These are phyloP conservation scores for Aeminium ludgeri DNA, from an alignment of 495 filamentous ascomycete genomes.

Conservation along the genomic window DNA sequence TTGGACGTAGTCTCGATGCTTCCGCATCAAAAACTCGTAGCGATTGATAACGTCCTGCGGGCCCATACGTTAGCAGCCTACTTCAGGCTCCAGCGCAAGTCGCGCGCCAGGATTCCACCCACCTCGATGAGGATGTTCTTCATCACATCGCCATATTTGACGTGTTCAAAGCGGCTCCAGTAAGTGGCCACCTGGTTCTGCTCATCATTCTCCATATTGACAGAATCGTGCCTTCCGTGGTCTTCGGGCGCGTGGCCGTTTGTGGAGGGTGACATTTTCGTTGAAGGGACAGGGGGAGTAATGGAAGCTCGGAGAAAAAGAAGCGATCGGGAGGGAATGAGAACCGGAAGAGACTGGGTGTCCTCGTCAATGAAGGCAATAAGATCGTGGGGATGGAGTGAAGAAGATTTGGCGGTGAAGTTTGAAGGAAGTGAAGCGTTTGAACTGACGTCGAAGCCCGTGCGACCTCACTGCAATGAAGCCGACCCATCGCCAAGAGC, in stretches of 20 bases:
- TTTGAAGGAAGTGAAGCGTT: too few species aligned
- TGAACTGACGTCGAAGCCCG: too few species aligned
- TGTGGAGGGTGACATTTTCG: background rate
- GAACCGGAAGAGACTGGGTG: too few species aligned
- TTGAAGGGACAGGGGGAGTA: background rate
- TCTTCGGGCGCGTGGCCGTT: background rate
- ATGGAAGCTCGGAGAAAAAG: too few species aligned
- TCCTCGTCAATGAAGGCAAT: too few species aligned
- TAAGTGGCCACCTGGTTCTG: constrained; percentile 1
- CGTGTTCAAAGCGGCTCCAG: constrained; percentile 10
- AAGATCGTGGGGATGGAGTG: too few species aligned
- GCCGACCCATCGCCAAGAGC: too few species aligned
- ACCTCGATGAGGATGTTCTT: constrained; percentile 13
- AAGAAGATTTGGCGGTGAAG: too few species aligned
- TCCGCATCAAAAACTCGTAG: constrained; percentile 8
- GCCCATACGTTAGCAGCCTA: background rate
- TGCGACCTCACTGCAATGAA: too few species aligned
- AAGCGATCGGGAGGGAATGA: too few species aligned
- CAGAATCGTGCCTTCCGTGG: background rate
- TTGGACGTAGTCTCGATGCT: constrained; percentile 7
- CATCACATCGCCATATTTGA: constrained; percentile 5
- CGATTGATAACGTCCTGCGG: constrained; percentile 11
- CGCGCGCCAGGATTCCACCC: too few species aligned
- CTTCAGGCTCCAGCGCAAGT: background rate
- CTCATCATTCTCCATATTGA: background rate